These are phyloP conservation scores for Melanomma pulvis-pyrius DNA, from an alignment of 495 filamentous ascomycete species.

Conservation along the genomic window DNA sequence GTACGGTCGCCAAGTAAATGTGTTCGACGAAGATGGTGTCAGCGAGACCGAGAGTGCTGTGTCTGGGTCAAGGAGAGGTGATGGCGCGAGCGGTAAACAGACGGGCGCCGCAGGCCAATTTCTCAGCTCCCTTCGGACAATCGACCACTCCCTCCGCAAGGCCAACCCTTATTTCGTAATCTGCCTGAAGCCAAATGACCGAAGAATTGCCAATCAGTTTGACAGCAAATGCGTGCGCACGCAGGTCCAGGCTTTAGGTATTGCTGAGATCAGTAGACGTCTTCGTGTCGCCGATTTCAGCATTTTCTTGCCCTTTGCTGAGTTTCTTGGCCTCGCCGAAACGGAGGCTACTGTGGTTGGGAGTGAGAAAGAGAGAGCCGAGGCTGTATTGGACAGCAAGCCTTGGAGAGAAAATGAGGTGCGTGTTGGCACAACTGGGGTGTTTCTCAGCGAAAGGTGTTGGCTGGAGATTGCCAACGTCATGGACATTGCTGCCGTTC, in stretches of 20 bases:
- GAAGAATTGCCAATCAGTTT: constrained; percentile 96
- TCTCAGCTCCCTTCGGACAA: constrained; percentile 82
- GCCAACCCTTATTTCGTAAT: constrained; percentile 95
- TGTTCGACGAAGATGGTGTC: constrained; percentile 56
- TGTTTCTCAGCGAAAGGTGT: constrained; percentile 93
- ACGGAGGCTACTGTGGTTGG: constrained; percentile 81
- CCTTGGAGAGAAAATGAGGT: constrained; percentile 93
- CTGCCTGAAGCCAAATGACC: constrained; percentile 95
- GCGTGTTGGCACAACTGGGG: constrained; percentile 83
- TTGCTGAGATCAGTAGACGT: constrained; percentile 94
- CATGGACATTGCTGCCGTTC: constrained; percentile 58
- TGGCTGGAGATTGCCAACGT: constrained; percentile 87
- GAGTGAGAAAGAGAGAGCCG: constrained; percentile 89
- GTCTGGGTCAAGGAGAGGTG: constrained; percentile 11
- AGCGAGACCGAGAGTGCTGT: constrained; percentile 52
- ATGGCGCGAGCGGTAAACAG: constrained; percentile 47
- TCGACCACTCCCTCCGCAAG: constrained; percentile 79
- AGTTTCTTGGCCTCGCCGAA: constrained; percentile 88
- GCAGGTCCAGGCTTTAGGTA: constrained; percentile 93
- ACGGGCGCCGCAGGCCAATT: constrained; percentile 94
- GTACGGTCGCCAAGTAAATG: constrained; percentile 40
- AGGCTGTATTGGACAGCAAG: constrained; percentile 83
- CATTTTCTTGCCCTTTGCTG: constrained; percentile 91
- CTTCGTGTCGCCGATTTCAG: constrained; percentile 92
- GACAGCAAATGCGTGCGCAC: constrained; percentile 96